Base-by-base conservation (phyloP, 192 early-diverging fungal species). In the Lunasporangiospora selenospora region DNA sequence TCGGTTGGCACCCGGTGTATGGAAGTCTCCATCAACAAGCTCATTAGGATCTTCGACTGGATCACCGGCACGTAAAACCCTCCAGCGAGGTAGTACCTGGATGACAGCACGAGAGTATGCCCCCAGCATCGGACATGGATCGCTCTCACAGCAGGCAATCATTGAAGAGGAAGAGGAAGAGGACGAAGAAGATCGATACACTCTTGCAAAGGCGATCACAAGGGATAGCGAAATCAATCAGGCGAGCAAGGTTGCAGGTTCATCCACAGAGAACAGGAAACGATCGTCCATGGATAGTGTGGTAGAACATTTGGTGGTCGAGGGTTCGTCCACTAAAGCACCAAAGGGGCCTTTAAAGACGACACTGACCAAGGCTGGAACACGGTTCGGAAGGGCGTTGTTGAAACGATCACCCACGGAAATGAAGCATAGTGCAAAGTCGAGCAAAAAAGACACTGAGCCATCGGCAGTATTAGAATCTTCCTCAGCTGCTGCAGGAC, bases 41-140 rank as follows among this genome's bases (percentile, higher is more conserved):
- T 65, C 63, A 19, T 13, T 55, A 21, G 49, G 53, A 21, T 52
- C 59, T 0, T 59, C 65, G 3, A n/a, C 12, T 11, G 19, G 19
- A 5, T 53, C 65, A 3, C 65, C 56, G 16, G 59, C 36, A 32
- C 58, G 42, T 12, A 59, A 33, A 19, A 45, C 49, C 11, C 3
- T 56, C 13, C 43, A 61, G 37, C 51, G 59, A 12, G 67, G 58
- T 1, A 39, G 44, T 16, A 62, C 67, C 0, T 71, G 67, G 67
- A 33, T 45, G 0, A 71, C 67, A 11, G 67, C 67, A 15, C 44
- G 53, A 16, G 67, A 71, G 21, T 60, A 55, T 30, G 24, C 47
- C 0, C 57, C 67, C 1, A 71, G 59, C 47, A 19, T 42, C 10
- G 47, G 59, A 18, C 45, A 45, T 6, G 29, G 47, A 4, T 67